Evolutionary conservation across 345 rosid genomes (phyloP).

Genomic region (Reutealis trisperma): DNA sequence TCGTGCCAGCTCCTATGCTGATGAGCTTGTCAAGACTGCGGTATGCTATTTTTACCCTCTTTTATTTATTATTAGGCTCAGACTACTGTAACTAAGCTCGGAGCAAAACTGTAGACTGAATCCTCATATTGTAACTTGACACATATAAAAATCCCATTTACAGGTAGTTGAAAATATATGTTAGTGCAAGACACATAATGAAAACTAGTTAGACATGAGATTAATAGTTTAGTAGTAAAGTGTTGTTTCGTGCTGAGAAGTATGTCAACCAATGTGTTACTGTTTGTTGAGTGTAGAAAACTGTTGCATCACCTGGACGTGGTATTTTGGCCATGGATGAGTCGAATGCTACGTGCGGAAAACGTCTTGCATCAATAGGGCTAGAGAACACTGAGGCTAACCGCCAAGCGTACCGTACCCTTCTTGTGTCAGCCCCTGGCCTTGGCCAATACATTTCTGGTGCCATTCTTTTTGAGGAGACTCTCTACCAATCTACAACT

Average conservation of each 20-base stretch:
- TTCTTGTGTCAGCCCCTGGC: slow-evolving; percentile 76
- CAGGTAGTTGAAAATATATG: no score
- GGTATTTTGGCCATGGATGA: slow-evolving; percentile 99
- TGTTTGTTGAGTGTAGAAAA: slow-evolving; percentile 55
- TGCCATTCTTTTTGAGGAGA: slow-evolving; percentile 94
- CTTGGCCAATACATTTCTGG: slow-evolving; percentile 90
- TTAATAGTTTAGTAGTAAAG: no score
- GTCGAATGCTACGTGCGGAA: slow-evolving; percentile 96
- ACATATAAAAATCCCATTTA: no score
- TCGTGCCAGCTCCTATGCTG: slow-evolving; percentile 83
- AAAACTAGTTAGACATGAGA: background rate
- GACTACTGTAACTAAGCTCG: no score
- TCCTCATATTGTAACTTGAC: no score
- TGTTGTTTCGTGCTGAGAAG: no score
- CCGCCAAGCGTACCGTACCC: slow-evolving; percentile 95
- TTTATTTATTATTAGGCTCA: no score
- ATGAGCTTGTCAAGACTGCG: slow-evolving; percentile 96
- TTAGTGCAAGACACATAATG: no score
- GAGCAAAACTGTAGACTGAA: no score
- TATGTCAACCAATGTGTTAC: background rate
- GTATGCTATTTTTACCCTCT: slow-evolving; percentile 40
- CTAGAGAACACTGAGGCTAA: slow-evolving; percentile 95
- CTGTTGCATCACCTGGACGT: slow-evolving; percentile 91
- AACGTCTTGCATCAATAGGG: slow-evolving; percentile 90
- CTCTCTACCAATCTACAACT: slow-evolving; percentile 85